A percentile compares a stretch with the other conserved stretches of the same genome.
Conservation (phyloP, 2,329 filamentous ascomycete genomes). For the Alternaria gaisen region DNA sequence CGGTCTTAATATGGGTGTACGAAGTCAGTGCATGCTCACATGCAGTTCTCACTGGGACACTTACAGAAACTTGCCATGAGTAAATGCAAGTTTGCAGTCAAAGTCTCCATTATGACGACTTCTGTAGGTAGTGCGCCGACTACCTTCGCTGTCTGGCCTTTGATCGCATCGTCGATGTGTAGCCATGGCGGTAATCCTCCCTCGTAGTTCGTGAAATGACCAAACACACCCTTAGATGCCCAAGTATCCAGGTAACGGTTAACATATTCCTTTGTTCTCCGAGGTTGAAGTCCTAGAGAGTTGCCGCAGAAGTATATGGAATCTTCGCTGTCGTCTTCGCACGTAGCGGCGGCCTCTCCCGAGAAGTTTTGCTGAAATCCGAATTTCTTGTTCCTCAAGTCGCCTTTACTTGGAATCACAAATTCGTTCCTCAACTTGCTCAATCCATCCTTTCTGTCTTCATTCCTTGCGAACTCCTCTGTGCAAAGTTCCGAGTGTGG, state of each 20-base stretch:
- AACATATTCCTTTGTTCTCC: conserved; percentile 70
- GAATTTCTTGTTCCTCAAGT: conserved; percentile 69
- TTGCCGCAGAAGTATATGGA: conserved; percentile 89
- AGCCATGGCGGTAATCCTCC: conserved; percentile 78
- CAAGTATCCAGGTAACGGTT: conserved; percentile 81
- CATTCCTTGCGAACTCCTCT: conserved; percentile 40
- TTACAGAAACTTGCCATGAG: conserved; percentile 83
- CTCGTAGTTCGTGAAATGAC: conserved; percentile 77
- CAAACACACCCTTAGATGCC: conserved; percentile 83
- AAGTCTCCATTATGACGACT: conserved; percentile 86
- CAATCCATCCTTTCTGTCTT: conserved; percentile 52
- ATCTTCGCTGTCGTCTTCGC: conserved; percentile 49
- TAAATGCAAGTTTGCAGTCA: conserved; percentile 83
- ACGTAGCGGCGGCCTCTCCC: conserved; percentile 11
- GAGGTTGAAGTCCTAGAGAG: conserved; percentile 85
- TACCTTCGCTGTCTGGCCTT: conserved; percentile 73
- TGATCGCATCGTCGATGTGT: conserved; percentile 78
- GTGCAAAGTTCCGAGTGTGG: conserved; percentile 35
- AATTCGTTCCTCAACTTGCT: conserved; percentile 70
- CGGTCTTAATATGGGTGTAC: conserved; percentile 37
- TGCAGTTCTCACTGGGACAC: background rate
- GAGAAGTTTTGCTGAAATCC: conserved; percentile 22
- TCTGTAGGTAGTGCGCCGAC: conserved; percentile 78
- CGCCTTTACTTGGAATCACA: conserved; percentile 76
- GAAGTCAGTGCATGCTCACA: background rate